Percentiles rank a stretch among this genome's conserved stretches.
These are phyloP conservation scores for Datura wrightii DNA, from an alignment of 257 asterid genomes.

Conservation along the genomic window DNA sequence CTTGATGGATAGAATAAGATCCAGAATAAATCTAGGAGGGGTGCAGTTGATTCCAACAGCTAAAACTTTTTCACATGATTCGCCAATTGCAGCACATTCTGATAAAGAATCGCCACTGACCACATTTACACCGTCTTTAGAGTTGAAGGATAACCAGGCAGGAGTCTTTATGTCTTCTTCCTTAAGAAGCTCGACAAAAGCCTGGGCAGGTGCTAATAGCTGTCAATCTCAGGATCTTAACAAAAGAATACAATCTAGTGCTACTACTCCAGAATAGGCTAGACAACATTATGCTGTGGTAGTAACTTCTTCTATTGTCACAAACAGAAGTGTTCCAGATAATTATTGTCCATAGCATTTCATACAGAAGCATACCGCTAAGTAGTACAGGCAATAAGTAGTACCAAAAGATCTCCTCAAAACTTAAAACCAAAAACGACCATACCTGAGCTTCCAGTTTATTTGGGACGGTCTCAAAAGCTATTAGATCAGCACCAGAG, in stretches of 20 bases:
- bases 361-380: neutral
- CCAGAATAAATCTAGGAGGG: slow-evolving; percentile 83
- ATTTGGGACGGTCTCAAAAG: slow-evolving; percentile 92
- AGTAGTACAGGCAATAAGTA: slow-evolving; percentile 29
- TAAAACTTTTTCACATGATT: slow-evolving; percentile 65
- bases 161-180: slow-evolving; percentile 77
- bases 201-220: slow-evolving; percentile 54
- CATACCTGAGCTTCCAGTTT: slow-evolving; percentile 85
- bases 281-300: neutral
- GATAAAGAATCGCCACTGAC: slow-evolving; percentile 83
- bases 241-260: neutral
- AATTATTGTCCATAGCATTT: neutral
- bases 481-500: slow-evolving; percentile 82
- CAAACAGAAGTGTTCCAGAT: slow-evolving; percentile 9
- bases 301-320: neutral
- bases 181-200: slow-evolving; percentile 76
- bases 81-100: slow-evolving; percentile 74
- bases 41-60: slow-evolving; percentile 91
- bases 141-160: slow-evolving; percentile 89
- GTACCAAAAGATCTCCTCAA: neutral
- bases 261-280: slow-evolving; percentile 17
- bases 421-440: neutral
- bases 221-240: slow-evolving; percentile 33
- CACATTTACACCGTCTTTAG: slow-evolving; percentile 83
- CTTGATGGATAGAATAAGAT: slow-evolving; percentile 66